phyloP scores from a whole-genome alignment of 371 early-diverging fungal species.

The Syncephalastrum sp. region DNA sequence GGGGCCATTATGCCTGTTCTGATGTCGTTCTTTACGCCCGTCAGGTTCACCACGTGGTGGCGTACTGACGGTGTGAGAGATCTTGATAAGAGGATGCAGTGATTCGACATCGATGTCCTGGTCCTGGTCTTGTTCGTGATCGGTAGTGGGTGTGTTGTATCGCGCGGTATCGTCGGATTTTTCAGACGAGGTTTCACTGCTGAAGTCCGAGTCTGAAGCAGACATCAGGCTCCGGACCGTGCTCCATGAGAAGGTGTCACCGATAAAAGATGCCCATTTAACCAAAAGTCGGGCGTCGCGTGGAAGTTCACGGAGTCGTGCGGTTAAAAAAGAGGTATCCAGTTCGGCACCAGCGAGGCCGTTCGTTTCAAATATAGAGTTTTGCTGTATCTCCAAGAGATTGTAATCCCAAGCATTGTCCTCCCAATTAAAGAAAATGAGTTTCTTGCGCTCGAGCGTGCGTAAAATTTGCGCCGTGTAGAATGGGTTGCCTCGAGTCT shows the following conservation, averaged over 20 bases:
- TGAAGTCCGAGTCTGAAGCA: conserved; percentile 26
- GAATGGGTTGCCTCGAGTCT: conserved; percentile 43
- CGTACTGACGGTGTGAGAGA: background rate
- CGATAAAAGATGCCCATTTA: conserved; percentile 45
- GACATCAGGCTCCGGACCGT: conserved; percentile 39
- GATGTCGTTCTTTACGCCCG: background rate
- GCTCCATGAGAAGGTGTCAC: conserved; percentile 45
- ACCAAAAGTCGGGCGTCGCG: conserved; percentile 32
- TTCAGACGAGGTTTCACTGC: conserved; percentile 10
- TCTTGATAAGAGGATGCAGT: conserved; percentile 2
- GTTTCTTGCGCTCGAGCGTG: conserved; percentile 39
- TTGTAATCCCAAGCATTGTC: conserved; percentile 48
- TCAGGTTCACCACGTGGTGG: background rate
- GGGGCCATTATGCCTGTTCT: background rate
- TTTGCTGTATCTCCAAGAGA: conserved; percentile 28
- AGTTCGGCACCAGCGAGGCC: conserved; percentile 20
- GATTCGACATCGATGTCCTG: background rate
- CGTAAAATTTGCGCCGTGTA: conserved; percentile 37
- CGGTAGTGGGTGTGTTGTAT: background rate
- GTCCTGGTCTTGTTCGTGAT: background rate
- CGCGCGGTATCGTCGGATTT: conserved; percentile 16
- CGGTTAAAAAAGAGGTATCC: conserved; percentile 35
- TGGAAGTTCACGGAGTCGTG: conserved; percentile 35
- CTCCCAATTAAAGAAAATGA: conserved; percentile 50
- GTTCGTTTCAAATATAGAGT: conserved; percentile 1